These are phyloP conservation scores for Aureobasidium sp. DNA, from an alignment of 2,329 filamentous ascomycete species.

Conservation along the genomic window DNA sequence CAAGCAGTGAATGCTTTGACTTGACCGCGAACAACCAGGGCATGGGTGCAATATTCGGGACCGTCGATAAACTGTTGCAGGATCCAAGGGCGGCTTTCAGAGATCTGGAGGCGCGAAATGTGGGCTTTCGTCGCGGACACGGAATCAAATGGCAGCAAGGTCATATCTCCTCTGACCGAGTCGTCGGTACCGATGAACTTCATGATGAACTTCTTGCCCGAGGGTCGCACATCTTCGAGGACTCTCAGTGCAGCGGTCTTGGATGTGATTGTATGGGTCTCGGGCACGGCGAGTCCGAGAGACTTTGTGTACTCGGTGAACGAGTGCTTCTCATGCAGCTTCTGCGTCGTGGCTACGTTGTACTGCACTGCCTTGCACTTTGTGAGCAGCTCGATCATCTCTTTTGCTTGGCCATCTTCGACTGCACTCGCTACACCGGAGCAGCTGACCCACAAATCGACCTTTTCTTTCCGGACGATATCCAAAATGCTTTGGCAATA, in stretches of 20 bases:
- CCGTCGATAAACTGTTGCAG: slow-evolving; percentile 62
- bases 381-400: slow-evolving; percentile 52
- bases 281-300: slow-evolving; percentile 44
- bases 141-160: slow-evolving; percentile 53
- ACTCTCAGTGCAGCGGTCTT: slow-evolving; percentile 48
- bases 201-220: slow-evolving; percentile 52
- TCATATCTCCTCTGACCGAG: slow-evolving; percentile 53
- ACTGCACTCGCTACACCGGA: slow-evolving; percentile 60
- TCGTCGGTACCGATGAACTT: slow-evolving; percentile 61
- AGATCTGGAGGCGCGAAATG: slow-evolving; percentile 50
- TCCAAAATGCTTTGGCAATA: slow-evolving; percentile 54
- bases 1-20: slow-evolving; percentile 63
- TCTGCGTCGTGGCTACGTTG: slow-evolving; percentile 47
- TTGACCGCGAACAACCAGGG: slow-evolving; percentile 57
- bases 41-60: slow-evolving; percentile 64
- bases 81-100: slow-evolving; percentile 53
- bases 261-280: slow-evolving; percentile 46
- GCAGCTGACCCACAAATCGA: slow-evolving; percentile 68
- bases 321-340: slow-evolving; percentile 56
- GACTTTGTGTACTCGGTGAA: slow-evolving; percentile 55
- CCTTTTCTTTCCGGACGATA: slow-evolving; percentile 52
- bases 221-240: slow-evolving; percentile 34
- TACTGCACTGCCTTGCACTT: slow-evolving; percentile 59
- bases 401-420: slow-evolving; percentile 60
- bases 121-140: slow-evolving; percentile 48